Conservation (phyloP, 176 grass and related monocot genomes). For the Eragrostis nindensis region DNA sequence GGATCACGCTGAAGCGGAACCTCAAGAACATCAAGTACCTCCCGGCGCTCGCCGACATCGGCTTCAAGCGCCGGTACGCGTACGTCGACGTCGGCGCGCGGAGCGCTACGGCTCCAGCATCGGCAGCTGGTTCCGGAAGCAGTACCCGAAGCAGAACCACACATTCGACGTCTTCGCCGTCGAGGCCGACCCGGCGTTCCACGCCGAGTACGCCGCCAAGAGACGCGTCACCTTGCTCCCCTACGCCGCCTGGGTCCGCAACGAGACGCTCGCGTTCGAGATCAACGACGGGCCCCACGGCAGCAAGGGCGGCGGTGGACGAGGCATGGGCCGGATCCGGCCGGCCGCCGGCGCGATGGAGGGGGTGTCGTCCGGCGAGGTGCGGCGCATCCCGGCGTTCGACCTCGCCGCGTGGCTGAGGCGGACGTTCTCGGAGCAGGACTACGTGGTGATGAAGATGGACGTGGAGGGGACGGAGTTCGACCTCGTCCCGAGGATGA, state of each 20-base stretch:
- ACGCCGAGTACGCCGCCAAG: slow-evolving; percentile 59
- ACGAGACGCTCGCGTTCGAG: slow-evolving; percentile 78
- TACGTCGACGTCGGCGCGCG: slow-evolving; percentile 77
- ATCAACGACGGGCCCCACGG: slow-evolving; percentile 50
- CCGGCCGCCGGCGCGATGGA: not conserved
- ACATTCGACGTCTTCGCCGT: slow-evolving; percentile 77
- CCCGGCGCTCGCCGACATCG: slow-evolving; percentile 59
- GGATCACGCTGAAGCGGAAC: slow-evolving; percentile 75
- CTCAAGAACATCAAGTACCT: slow-evolving; percentile 72
- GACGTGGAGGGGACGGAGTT: slow-evolving; percentile 85
- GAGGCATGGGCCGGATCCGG: slow-evolving; percentile 76
- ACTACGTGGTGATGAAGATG: slow-evolving; percentile 91
- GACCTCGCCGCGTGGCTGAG: slow-evolving; percentile 71
- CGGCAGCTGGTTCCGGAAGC: slow-evolving; percentile 81
- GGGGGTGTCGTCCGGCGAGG: slow-evolving; percentile 36
- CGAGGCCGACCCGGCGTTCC: slow-evolving; percentile 73
- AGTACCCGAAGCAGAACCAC: slow-evolving; percentile 85
- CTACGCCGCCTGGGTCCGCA: slow-evolving; percentile 77
- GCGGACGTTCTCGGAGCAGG: slow-evolving; percentile 55
- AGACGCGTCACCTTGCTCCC: slow-evolving; percentile 66
- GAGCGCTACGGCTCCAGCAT: slow-evolving; percentile 82
- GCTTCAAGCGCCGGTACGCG: slow-evolving; percentile 67
- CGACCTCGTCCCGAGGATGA: slow-evolving; percentile 61
- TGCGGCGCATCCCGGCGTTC: slow-evolving; percentile 57
- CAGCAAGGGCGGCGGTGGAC: slow-evolving; percentile 15